Evolutionary conservation across 306 rosid genomes (phyloP).

Genomic region (Sicyos baderoa): DNA sequence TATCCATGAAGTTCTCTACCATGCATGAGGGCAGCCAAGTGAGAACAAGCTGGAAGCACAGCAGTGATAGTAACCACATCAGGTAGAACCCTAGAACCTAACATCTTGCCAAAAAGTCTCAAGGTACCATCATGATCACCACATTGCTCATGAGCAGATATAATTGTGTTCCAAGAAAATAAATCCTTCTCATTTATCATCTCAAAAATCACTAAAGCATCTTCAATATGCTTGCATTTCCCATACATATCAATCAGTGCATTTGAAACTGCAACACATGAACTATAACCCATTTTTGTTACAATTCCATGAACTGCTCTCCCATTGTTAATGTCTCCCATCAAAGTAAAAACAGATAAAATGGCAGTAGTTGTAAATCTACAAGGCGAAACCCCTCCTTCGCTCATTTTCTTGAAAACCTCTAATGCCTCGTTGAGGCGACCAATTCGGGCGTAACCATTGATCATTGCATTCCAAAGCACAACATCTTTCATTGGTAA

Average conservation of each 20-base stretch:
- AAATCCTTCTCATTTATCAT: constrained; percentile 60
- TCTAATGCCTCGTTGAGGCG: constrained; percentile 49
- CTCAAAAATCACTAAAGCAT: constrained; percentile 58
- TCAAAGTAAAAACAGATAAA: constrained; percentile 49
- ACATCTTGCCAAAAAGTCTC: constrained; percentile 56
- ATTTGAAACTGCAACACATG: constrained; percentile 48
- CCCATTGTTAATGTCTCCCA: constrained; percentile 50
- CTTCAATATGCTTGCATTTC: constrained; percentile 49
- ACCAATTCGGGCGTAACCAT: constrained; percentile 59
- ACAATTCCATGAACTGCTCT: constrained; percentile 52
- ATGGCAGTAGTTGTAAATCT: constrained; percentile 56
- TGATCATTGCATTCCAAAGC: constrained; percentile 83
- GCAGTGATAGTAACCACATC: constrained; percentile 63
- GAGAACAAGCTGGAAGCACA: constrained; percentile 67
- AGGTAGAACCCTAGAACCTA: constrained; percentile 44
- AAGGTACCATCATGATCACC: constrained; percentile 48
- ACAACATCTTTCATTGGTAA: constrained; percentile 64
- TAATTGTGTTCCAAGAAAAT: constrained; percentile 78
- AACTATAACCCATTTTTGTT: constrained; percentile 56
- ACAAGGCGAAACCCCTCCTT: constrained; percentile 45
- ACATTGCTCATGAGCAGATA: constrained; percentile 52
- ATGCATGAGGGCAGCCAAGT: constrained; percentile 64
- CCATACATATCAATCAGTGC: constrained; percentile 84
- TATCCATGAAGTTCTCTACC: constrained; percentile 73
- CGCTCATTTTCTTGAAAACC: constrained; percentile 48